phyloP scores from a whole-genome alignment of 257 asterid species.

The Nicotiana noctiflora region DNA sequence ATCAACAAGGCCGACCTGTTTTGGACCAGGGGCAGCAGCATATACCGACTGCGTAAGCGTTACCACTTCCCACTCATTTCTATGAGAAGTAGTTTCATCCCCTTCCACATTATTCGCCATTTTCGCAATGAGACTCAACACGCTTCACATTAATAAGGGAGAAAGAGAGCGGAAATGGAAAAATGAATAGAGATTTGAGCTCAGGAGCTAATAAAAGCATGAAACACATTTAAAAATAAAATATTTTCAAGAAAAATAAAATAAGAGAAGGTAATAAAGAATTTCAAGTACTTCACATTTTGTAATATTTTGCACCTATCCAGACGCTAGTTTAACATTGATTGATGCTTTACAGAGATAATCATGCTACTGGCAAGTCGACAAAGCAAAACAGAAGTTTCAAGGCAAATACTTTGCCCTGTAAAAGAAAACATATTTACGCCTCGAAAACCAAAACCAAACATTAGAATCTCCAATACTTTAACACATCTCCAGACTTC shows the following conservation, averaged over 20 bases:
- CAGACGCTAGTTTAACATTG: not conserved
- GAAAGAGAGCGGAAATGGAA: not conserved
- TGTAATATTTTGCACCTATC: not conserved
- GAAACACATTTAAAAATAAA: not conserved
- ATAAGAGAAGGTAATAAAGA: not conserved
- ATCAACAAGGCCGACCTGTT: conserved; percentile 19
- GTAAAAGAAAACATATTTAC: not conserved
- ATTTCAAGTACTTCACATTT: not conserved
- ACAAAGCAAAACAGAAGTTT: not conserved
- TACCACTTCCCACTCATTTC: conserved; percentile 62
- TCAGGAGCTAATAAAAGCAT: not conserved
- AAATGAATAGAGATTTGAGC: not conserved
- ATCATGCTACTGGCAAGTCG: not conserved
- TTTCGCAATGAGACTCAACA: not conserved
- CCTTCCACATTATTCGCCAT: conserved; percentile 33
- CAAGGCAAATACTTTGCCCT: not conserved
- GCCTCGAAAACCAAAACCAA: not conserved
- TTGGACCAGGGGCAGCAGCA: conserved; percentile 50
- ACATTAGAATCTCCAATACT: not conserved
- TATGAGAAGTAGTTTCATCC: conserved; percentile 30
- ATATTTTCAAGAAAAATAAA: not conserved
- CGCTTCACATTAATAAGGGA: not conserved
- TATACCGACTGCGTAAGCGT: conserved; percentile 48
- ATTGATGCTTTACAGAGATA: not conserved
- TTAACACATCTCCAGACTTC: not conserved